Evolutionary conservation across 495 filamentous ascomycete species (phyloP), one percentile per base, ranked within the genome.

Genomic region (Neurospora sp.): DNA sequence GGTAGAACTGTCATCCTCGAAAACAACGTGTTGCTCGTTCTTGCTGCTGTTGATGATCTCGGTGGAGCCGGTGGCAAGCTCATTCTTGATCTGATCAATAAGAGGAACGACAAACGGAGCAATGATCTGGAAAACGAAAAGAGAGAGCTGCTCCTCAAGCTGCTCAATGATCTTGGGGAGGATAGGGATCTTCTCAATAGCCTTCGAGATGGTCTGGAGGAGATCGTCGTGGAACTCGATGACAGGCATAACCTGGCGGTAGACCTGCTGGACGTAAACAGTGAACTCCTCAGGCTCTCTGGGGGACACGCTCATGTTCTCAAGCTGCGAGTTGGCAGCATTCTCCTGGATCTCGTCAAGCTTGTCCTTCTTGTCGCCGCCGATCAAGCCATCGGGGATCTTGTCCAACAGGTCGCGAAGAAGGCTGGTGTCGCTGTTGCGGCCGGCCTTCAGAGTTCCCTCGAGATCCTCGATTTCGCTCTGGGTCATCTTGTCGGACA

Each of bases 151-250:
- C 73, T 93, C 90, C 81, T 93, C 90, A 13, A 96, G 81, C 75
- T 95, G 87, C 79, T 96, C 93, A 43, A 95, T 86, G 43, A 96
- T 82, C 38, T 93, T 88, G 24, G 91, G 91, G 19, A 97, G 84
- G 28, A 95, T 86, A 1, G 94, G 94, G 39, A 97, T 93, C 43
- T 90, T 88, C 78, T 94, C 90, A 70, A 97, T 90, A 8, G 92
- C 87, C 76, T 91, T 81, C 37, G 89, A 90, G 79, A 97, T 94
- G 37, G 81, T 83, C 82, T 92, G 88, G 87, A 97, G 90, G 38
- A 96, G 84, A 40, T 94, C 88, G 78, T 97, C 94, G 77, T 97
- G 94, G 86, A 92, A 96, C 81, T 96, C 88, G 62, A 97, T 88
- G 70, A 92, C 89, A 5, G 94, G 94, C 81, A 93, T 93, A 71